Evolutionary conservation across 495 filamentous ascomycete species (phyloP).

Genomic region (Penicillium steckii): DNA sequence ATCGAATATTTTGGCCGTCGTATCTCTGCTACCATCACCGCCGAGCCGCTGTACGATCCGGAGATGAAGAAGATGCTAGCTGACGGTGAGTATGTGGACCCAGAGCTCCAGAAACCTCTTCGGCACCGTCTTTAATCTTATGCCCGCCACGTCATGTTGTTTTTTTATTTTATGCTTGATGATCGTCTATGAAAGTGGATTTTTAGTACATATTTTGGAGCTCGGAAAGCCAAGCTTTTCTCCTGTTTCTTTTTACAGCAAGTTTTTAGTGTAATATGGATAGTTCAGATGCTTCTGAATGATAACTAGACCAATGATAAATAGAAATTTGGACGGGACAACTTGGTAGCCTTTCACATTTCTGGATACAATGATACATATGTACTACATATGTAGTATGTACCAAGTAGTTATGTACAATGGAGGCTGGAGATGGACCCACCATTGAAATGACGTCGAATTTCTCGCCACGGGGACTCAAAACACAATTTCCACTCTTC

Average conservation of each 20-base stretch:
- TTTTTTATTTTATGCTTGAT: not conserved
- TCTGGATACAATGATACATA: too few relatives aligned
- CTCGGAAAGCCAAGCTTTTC: too few relatives aligned
- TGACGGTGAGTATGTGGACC: slow-evolving; percentile 5
- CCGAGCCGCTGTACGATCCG: slow-evolving; percentile 40
- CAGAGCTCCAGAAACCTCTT: slow-evolving; percentile 10
- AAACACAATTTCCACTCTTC: not conserved
- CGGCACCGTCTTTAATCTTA: slow-evolving; percentile 14
- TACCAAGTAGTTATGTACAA: too few relatives aligned
- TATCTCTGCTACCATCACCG: slow-evolving; percentile 40
- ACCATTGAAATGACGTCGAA: not conserved
- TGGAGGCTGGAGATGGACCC: not conserved
- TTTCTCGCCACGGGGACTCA: not conserved
- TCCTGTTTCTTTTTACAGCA: not conserved
- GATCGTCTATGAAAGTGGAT: not conserved
- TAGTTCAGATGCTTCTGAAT: not conserved
- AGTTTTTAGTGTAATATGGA: not conserved
- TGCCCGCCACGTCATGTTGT: not conserved
- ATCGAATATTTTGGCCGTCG: slow-evolving; percentile 49
- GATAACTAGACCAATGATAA: not conserved
- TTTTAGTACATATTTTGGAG: not conserved
- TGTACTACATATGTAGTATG: too few relatives aligned
- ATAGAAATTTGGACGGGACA: not conserved
- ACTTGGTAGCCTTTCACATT: too few relatives aligned
- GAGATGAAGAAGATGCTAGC: slow-evolving; percentile 26